Conservation (phyloP, 495 filamentous ascomycete genomes). For the Baudoinia panamericana region DNA sequence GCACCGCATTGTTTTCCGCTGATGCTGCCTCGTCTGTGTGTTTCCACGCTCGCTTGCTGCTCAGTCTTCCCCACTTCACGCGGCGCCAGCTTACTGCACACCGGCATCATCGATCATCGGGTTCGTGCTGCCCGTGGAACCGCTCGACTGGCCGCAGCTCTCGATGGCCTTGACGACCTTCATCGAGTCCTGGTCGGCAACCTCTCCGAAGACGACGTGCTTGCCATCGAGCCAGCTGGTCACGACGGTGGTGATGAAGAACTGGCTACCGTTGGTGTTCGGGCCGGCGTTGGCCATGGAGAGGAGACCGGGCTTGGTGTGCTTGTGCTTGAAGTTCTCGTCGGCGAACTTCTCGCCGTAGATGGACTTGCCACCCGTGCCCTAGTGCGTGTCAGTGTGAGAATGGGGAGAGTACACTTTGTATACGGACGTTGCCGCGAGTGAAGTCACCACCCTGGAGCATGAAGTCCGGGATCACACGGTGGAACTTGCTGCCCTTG, state of each 20-base stretch:
- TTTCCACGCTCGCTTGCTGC: too few species aligned
- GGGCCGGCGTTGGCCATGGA: constrained; percentile 77
- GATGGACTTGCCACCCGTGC: constrained; percentile 76
- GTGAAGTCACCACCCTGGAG: constrained; percentile 42
- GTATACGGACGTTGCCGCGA: constrained; percentile 33
- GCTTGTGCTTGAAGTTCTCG: constrained; percentile 61
- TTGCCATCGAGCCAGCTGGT: constrained; percentile 34
- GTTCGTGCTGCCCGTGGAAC: too few species aligned
- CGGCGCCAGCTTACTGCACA: too few species aligned
- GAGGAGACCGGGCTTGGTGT: constrained; percentile 50
- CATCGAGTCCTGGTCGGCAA: constrained; percentile 26
- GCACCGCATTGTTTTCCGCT: neutral
- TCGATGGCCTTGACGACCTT: constrained; percentile 31
- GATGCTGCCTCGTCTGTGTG: neutral
- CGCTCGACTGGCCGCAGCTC: constrained; percentile 26
- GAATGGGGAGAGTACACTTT: neutral
- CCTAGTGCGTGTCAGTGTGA: constrained; percentile 33
- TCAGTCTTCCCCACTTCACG: too few species aligned
- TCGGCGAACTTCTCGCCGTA: constrained; percentile 77
- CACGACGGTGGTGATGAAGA: constrained; percentile 42
- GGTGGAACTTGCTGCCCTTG: constrained; percentile 31
- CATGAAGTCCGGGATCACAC: constrained; percentile 40
- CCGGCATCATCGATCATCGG: too few species aligned
- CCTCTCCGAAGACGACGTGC: constrained; percentile 36
- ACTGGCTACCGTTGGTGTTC: constrained; percentile 69